Base-by-base conservation (phyloP, 148 eudicot species). In the Rhododendron griersonianum region DNA sequence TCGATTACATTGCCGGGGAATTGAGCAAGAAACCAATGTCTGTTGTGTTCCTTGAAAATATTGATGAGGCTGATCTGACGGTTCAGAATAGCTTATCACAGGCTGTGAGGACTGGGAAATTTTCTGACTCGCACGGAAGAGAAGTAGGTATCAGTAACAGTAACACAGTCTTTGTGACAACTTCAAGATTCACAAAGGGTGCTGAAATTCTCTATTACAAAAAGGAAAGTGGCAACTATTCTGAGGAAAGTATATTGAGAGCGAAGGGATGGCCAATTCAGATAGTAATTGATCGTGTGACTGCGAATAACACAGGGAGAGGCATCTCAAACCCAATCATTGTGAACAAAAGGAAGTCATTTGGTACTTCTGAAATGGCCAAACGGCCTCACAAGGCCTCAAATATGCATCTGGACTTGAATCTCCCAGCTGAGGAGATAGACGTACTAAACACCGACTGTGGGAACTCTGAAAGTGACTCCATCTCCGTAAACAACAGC, bases 11-110 rank as follows among this genome's bases (percentile, higher is more conserved):
- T 85, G 94, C 92, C 6, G 91, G 89, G 85, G 91, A 91, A 88
- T 81, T 96, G 86, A 89, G 89, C 71, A 94, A 87, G 90, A 92
- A 85, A 11, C 93, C 95, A 0, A 83, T 87, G 10, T 90, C 93
- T 23, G 94, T 96, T 73, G 97, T 95, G 41, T 86, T 93, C 41
- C 91, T 96, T 69, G 96, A 95, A 88, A 92, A 93, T 81, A 88
- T 92, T 35, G 92, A 92, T 25, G 84, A 47, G 81, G 95, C 98
- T 48, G 96, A 95, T 88, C 87, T 86, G n/a, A 77, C 86, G 61
- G 88, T 90, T 87, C 95, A 89, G 89, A 85, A 79, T 69, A 91
- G 95, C 86, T 91, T 96, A 89, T 92, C 85, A 33, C 91, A 84
- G 53, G 95, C 99, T 28, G 77, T 92, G 65, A 89, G 84, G 86